Percentiles rank a stretch among this genome's conserved stretches.
phyloP scores from a whole-genome alignment of 805 yeast genomes.

The Kodamaea restingae region DNA sequence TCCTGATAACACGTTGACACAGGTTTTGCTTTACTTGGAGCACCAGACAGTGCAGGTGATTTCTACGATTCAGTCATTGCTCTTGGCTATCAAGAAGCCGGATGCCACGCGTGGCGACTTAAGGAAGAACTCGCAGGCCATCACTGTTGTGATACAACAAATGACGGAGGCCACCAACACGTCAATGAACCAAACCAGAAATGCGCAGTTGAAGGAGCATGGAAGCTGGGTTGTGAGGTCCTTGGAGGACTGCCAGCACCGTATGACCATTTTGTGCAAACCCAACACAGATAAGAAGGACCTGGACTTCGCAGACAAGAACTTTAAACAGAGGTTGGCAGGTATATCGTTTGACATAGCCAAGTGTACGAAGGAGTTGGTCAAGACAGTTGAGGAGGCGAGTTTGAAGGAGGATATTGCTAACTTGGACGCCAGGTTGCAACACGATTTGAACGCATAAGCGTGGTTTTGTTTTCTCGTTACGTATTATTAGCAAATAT shows the following conservation, averaged over 20 bases:
- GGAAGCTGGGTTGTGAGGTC: conserved; percentile 89
- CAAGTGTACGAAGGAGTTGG: conserved; percentile 91
- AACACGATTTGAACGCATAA: conserved; percentile 26
- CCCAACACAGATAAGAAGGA: conserved; percentile 42
- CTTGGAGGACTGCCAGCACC: conserved; percentile 75
- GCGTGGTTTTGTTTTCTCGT: background rate
- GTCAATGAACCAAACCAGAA: conserved; percentile 85
- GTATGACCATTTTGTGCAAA: conserved; percentile 72
- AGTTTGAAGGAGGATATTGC: conserved; percentile 83
- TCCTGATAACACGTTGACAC: conserved; percentile 85
- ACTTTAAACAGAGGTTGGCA: conserved; percentile 88
- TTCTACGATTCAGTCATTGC: conserved; percentile 77
- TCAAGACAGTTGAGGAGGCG: conserved; percentile 93
- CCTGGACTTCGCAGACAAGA: conserved; percentile 74
- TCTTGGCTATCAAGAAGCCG: conserved; percentile 72
- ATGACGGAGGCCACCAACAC: conserved; percentile 88
- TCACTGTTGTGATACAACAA: conserved; percentile 70
- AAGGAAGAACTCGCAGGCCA: conserved; percentile 69
- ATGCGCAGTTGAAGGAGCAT: conserved; percentile 79
- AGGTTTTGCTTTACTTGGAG: conserved; percentile 78
- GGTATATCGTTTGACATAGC: conserved; percentile 96
- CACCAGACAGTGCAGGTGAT: conserved; percentile 93
- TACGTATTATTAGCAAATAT: conserved; percentile 2
- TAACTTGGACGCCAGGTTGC: conserved; percentile 65
- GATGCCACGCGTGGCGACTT: conserved; percentile 73